Percentiles rank a stretch among this genome's conserved stretches.
These are phyloP conservation scores for Remersonia thermophila DNA, from an alignment of 2,329 filamentous ascomycete genomes.

Conservation along the genomic window DNA sequence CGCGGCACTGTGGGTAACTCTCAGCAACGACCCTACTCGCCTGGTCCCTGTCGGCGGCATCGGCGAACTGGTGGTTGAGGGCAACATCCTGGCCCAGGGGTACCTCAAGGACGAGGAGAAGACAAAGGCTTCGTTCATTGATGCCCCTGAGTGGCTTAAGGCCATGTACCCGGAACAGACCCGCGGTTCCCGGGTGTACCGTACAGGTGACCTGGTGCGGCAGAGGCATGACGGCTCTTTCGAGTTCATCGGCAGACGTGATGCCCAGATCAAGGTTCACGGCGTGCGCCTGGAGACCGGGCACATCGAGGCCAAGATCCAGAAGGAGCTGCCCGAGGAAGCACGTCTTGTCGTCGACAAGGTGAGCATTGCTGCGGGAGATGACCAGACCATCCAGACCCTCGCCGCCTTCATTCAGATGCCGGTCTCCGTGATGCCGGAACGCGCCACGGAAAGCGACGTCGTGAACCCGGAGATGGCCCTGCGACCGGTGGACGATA, in stretches of 20 bases:
- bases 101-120: conserved; percentile 35
- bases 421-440: too few species aligned
- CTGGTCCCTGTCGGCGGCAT: conserved; percentile 19
- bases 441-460: too few species aligned
- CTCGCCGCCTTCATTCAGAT: not conserved
- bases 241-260: conserved; percentile 32
- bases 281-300: conserved; percentile 37
- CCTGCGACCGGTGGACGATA: too few species aligned
- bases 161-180: not conserved
- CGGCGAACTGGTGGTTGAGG: conserved; percentile 27
- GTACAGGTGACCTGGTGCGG: conserved; percentile 30
- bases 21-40: conserved; percentile 15
- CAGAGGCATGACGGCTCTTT: conserved; percentile 23
- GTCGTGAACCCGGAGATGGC: too few species aligned
- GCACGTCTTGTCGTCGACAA: not conserved
- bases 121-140: conserved; percentile 32
- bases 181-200: conserved; percentile 22
- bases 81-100: conserved; percentile 32
- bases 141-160: conserved; percentile 25
- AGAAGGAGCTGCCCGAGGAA: not conserved
- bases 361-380: not conserved
- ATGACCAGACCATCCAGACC: not conserved
- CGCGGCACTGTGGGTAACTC: conserved; percentile 20
- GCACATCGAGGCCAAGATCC: conserved; percentile 17
- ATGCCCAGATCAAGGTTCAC: conserved; percentile 39